Conservation (phyloP, 169 alveolate species). For the Theileria equi region DNA sequence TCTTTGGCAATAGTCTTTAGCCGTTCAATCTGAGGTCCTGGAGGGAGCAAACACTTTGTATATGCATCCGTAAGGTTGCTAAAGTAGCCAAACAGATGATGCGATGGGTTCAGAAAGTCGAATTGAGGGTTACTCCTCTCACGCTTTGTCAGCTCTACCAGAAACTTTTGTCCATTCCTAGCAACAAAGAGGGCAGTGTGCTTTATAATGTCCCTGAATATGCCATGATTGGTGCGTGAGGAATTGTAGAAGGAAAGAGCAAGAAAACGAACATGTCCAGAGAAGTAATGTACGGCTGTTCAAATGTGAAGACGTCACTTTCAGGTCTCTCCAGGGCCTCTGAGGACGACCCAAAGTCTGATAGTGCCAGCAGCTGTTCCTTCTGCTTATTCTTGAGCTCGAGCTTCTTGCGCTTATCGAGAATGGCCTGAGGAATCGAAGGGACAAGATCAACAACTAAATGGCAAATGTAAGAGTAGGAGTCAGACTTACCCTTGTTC, state of each 20-base stretch:
- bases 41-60: slow-evolving; percentile 90
- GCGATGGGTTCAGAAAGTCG: slow-evolving; percentile 94
- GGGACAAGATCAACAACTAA: slow-evolving; percentile 70
- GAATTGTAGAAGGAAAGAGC: not conserved
- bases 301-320: slow-evolving; percentile 46
- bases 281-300: slow-evolving; percentile 63
- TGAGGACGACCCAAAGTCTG: slow-evolving; percentile 65
- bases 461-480: not conserved
- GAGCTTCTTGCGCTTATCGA: slow-evolving; percentile 68
- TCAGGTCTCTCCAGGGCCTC: slow-evolving; percentile 64
- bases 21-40: slow-evolving; percentile 79
- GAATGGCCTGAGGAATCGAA: slow-evolving; percentile 75
- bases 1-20: slow-evolving; percentile 79
- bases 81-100: slow-evolving; percentile 90
- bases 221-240: not conserved
- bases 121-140: slow-evolving; percentile 86
- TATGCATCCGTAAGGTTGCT: slow-evolving; percentile 91
- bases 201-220: slow-evolving; percentile 85
- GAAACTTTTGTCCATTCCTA: slow-evolving; percentile 93
- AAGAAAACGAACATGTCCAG: slow-evolving; percentile 62
- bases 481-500: slow-evolving; percentile 57
- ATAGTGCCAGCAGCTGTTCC: slow-evolving; percentile 67
- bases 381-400: slow-evolving; percentile 61
- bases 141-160: slow-evolving; percentile 84
- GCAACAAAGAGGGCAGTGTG: slow-evolving; percentile 95